These are phyloP conservation scores for Syzygium malaccense DNA, from an alignment of 441 rosid species.

Conservation along the genomic window DNA sequence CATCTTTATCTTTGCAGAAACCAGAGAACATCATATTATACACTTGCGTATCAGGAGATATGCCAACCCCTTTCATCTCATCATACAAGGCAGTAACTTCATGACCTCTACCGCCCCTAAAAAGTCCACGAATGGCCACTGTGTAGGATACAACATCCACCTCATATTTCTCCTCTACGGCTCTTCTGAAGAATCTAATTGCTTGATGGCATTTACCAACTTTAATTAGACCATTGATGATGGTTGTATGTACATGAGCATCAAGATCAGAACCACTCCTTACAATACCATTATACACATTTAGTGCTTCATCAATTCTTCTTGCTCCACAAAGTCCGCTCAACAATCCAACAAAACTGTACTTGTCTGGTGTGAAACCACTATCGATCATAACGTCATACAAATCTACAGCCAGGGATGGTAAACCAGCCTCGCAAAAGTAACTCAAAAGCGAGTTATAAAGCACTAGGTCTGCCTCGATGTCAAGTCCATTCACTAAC, in stretches of 20 bases:
- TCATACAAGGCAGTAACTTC: slow-evolving; percentile 40
- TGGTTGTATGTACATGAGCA: slow-evolving; percentile 55
- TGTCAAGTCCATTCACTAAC: slow-evolving; percentile 17
- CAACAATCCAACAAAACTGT: slow-evolving; percentile 48
- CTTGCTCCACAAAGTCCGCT: slow-evolving; percentile 38
- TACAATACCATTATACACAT: slow-evolving; percentile 33
- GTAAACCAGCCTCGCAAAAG: slow-evolving; percentile 42
- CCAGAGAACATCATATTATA: slow-evolving; percentile 35
- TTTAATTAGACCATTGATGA: slow-evolving; percentile 44
- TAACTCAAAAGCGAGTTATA: slow-evolving; percentile 48
- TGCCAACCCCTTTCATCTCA: slow-evolving; percentile 49
- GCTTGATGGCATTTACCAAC: slow-evolving; percentile 37
- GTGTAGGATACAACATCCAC: slow-evolving; percentile 59
- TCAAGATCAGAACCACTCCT: slow-evolving; percentile 21
- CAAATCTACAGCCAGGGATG: slow-evolving; percentile 29
- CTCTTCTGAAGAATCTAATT: slow-evolving; percentile 37
- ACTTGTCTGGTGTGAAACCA: slow-evolving; percentile 49
- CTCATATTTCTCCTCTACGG: slow-evolving; percentile 27
- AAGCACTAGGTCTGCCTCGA: slow-evolving; percentile 37
- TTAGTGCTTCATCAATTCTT: slow-evolving; percentile 29
- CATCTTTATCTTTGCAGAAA: slow-evolving; percentile 39
- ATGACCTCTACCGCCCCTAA: slow-evolving; percentile 33
- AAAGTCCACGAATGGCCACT: slow-evolving; percentile 53
- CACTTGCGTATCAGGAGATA: slow-evolving; percentile 31
- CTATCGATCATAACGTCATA: slow-evolving; percentile 29